Base-by-base conservation (phyloP, 176 grass and related monocot genomes). In the Microstegium vimineum region DNA sequence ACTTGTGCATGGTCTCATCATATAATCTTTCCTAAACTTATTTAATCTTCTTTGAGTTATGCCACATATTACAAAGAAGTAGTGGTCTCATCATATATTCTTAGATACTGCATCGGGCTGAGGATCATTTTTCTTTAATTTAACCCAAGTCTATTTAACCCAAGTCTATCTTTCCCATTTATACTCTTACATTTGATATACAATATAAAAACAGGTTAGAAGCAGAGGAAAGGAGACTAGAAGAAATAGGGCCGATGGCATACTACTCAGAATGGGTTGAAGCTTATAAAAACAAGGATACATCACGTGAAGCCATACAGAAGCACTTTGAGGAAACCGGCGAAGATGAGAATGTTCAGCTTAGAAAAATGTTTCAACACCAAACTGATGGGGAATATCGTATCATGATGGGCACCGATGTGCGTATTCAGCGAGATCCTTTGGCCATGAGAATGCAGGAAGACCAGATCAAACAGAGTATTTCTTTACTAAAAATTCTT, bases 191-290 rank as follows among this genome's bases (percentile, higher is more conserved):
- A 72, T 59, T 69, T 47, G 28, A 38, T 84, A 49, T 78, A 54
- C n/a, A 42, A 90, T 75, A 88, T 79, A 88, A 90, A 84, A 76
- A 60, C 86, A 98, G 96, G 87, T 73, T 95, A 83, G 84, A 95
- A 88, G 90, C 61, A 76, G 96, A 95, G 31, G 66, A 77, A 59
- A 88, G 37, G 67, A 92, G 90, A 86, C 73, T 93, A 75, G 87
- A 95, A 79, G 92, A 93, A 85, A 88, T 93, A 82, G 96, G 96
- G 47, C 96, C 96, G 0, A 82, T 95, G 85, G 93, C 93, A 74
- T 98, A 95, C 82, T 98, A 98, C 61, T 98, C 90, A 60, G 93
- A 98, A 86, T 98, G 96, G 96, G 93, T 98, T 45, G 92, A 91
- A 84, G 90, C 89, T 74, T 98, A 92, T 75, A 86, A 93, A 78